Evolutionary conservation across 2,329 filamentous ascomycete species (phyloP).

Genomic region (Talaromyces sp.): DNA sequence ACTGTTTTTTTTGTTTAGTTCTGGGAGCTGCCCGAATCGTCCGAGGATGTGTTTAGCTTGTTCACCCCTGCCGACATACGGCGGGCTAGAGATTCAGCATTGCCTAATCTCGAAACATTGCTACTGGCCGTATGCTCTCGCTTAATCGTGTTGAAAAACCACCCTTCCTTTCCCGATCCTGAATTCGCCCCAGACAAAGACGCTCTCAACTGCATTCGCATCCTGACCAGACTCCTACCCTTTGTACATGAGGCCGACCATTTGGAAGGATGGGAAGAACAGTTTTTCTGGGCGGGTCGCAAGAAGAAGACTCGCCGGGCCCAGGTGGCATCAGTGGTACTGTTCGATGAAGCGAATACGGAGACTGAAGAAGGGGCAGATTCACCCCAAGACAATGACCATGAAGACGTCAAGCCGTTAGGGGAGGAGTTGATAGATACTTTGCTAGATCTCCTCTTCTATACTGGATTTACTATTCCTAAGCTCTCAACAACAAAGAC

Average conservation of each 20-base stretch:
- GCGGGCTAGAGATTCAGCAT: constrained; percentile 75
- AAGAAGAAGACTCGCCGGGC: constrained; percentile 66
- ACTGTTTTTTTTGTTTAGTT: constrained; percentile 58
- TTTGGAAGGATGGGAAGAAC: constrained; percentile 79
- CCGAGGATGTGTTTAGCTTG: constrained; percentile 93
- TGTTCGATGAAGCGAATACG: constrained; percentile 73
- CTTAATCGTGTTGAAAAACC: constrained; percentile 75
- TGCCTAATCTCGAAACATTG: constrained; percentile 86
- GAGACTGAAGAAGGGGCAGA: constrained; percentile 45
- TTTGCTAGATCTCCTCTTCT: constrained; percentile 84
- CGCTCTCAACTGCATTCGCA: constrained; percentile 90
- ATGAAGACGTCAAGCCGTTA: constrained; percentile 77
- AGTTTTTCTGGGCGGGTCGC: constrained; percentile 83
- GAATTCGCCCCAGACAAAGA: constrained; percentile 79
- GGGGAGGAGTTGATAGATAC: constrained; percentile 92
- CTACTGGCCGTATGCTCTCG: constrained; percentile 79
- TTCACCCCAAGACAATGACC: constrained; percentile 53
- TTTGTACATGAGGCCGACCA: constrained; percentile 88
- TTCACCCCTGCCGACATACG: constrained; percentile 88
- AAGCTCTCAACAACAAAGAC: constrained; percentile 64
- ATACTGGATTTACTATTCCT: constrained; percentile 81
- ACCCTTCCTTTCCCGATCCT: constrained; percentile 83
- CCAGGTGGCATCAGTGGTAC: constrained; percentile 65
- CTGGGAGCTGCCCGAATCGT: constrained; percentile 93
- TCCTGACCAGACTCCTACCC: constrained; percentile 83